Conservation (phyloP, 495 filamentous ascomycete genomes). For the Ramalina peruviana region DNA sequence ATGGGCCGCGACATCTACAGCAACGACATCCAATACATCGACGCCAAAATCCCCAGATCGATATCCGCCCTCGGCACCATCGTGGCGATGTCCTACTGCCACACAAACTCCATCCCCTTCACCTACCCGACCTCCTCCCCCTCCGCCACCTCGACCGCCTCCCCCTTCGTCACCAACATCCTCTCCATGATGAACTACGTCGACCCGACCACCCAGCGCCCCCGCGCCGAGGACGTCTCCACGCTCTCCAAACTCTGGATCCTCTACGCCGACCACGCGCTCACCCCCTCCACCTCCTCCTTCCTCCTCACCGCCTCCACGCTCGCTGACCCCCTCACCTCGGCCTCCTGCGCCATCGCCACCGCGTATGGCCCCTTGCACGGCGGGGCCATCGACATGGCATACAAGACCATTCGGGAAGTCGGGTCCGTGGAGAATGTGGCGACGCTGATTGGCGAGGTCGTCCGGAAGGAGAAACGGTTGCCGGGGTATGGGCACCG, state of each 20-base stretch:
- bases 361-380: slow-evolving; percentile 38
- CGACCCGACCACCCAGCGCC: slow-evolving; percentile 6
- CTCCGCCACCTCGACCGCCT: slow-evolving; percentile 1
- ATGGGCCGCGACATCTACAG: slow-evolving; percentile 24
- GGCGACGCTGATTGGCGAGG: slow-evolving; percentile 26
- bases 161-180: slow-evolving; percentile 27
- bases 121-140: slow-evolving; percentile 22
- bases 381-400: slow-evolving; percentile 38
- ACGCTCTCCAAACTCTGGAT: slow-evolving; percentile 30
- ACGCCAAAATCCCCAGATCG: slow-evolving; percentile 28
- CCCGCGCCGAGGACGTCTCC: slow-evolving; percentile 21
- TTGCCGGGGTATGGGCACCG: slow-evolving; percentile 43
- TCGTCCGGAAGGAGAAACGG: slow-evolving; percentile 33
- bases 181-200: slow-evolving; percentile 31
- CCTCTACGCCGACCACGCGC: slow-evolving; percentile 37
- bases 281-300: slow-evolving; percentile 39
- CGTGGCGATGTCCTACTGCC: slow-evolving; percentile 26
- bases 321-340: slow-evolving; percentile 31
- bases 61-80: slow-evolving; percentile 27
- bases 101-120: slow-evolving; percentile 24
- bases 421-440: slow-evolving; percentile 30
- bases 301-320: slow-evolving; percentile 38
- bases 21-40: slow-evolving; percentile 22
- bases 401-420: slow-evolving; percentile 28
- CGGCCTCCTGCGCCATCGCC: slow-evolving; percentile 24